Conservation (phyloP, 495 filamentous ascomycete species). For the Apiosordaria backusii region DNA sequence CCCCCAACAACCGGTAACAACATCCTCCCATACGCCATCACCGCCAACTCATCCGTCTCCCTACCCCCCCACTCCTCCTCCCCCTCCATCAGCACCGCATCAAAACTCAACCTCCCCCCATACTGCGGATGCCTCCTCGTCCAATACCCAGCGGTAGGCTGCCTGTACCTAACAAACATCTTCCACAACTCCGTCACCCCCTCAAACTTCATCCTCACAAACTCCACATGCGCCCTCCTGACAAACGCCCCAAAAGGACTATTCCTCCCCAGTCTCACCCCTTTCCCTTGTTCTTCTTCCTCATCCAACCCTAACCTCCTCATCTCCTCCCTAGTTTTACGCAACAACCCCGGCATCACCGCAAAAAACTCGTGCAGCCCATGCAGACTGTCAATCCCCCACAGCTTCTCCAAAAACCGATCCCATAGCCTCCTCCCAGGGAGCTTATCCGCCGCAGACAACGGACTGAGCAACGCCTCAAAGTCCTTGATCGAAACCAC, state of each 20-base stretch:
- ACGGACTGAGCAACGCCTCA: slow-evolving; percentile 56
- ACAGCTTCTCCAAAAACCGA: slow-evolving; percentile 75
- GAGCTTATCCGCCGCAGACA: slow-evolving; percentile 56
- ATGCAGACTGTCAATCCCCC: slow-evolving; percentile 78
- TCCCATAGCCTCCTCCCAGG: slow-evolving; percentile 84
- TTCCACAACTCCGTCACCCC: slow-evolving; percentile 75
- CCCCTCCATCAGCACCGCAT: slow-evolving; percentile 56
- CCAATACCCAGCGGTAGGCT: slow-evolving; percentile 70
- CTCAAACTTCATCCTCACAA: slow-evolving; percentile 72
- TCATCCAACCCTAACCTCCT: slow-evolving; percentile 43
- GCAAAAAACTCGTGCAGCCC: slow-evolving; percentile 71
- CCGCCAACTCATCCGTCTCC: slow-evolving; percentile 40
- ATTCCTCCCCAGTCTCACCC: slow-evolving; percentile 53
- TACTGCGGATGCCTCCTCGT: slow-evolving; percentile 61
- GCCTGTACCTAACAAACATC: slow-evolving; percentile 70
- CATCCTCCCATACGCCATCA: slow-evolving; percentile 58
- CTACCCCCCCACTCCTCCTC: slow-evolving; percentile 44
- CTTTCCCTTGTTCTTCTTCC: not conserved
- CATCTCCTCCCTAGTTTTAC: slow-evolving; percentile 57
- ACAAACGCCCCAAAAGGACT: slow-evolving; percentile 88
- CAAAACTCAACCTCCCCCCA: slow-evolving; percentile 61
- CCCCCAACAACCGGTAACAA: slow-evolving; percentile 47
- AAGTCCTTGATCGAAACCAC: slow-evolving; percentile 63
- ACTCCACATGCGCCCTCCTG: slow-evolving; percentile 72
- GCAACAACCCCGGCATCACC: slow-evolving; percentile 52